Percentiles rank a stretch among this genome's conserved stretches.
These are phyloP conservation scores for Aureobasidium leucospermi DNA, from an alignment of 2,329 filamentous ascomycete species.

Conservation along the genomic window DNA sequence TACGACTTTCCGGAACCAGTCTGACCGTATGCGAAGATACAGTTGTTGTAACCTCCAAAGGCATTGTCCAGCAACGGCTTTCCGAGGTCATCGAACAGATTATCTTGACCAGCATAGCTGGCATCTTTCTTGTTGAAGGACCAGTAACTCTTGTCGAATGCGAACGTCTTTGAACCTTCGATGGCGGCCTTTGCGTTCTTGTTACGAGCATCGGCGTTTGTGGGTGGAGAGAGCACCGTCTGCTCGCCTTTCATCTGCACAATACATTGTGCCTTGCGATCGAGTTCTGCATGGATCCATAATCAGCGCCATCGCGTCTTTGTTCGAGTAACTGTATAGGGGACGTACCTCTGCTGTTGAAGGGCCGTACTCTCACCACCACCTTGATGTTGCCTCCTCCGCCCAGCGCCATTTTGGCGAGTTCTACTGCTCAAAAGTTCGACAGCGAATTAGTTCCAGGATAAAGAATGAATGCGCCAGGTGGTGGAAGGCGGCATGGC, in stretches of 20 bases:
- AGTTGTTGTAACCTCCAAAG: conserved; percentile 98
- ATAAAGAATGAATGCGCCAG: background rate
- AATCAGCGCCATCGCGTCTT: background rate
- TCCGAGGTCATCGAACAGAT: conserved; percentile 82
- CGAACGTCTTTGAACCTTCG: conserved; percentile 73
- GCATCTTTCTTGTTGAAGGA: conserved; percentile 78
- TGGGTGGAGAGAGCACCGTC: conserved; percentile 74
- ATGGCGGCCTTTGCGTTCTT: conserved; percentile 60
- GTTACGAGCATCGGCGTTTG: conserved; percentile 46
- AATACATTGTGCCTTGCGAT: conserved; percentile 89
- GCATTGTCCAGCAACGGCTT: conserved; percentile 92
- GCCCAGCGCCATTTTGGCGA: conserved; percentile 52
- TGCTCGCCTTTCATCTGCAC: conserved; percentile 93
- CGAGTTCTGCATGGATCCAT: conserved; percentile 60
- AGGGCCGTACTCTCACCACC: conserved; percentile 91
- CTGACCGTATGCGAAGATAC: conserved; percentile 98
- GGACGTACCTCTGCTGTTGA: conserved; percentile 78
- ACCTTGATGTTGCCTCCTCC: conserved; percentile 99
- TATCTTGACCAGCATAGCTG: conserved; percentile 83
- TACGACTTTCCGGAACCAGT: conserved; percentile 98
- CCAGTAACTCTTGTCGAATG: conserved; percentile 97
- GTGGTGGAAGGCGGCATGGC: background rate
- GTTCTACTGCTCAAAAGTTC: background rate
- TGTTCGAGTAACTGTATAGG: background rate
- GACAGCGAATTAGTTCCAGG: background rate